Conservation (phyloP, 192 early-diverging fungal genomes). For the Entomortierella parvispora region DNA sequence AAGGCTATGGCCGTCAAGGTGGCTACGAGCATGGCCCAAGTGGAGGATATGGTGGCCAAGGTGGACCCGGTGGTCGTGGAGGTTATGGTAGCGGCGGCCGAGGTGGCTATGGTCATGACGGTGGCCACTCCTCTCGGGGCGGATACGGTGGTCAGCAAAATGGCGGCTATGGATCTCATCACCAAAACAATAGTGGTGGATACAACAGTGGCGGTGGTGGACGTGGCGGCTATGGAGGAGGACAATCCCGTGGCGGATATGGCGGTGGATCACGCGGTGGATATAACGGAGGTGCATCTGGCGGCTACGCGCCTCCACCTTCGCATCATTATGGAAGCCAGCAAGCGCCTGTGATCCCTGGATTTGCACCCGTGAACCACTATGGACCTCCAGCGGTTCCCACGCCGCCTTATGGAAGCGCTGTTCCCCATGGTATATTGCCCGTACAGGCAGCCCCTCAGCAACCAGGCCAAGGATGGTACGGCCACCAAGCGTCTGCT, state of each 20-base stretch:
- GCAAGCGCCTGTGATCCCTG: constrained; percentile 16
- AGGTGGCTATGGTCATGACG: constrained; percentile 8
- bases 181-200: constrained; percentile 9
- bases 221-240: constrained; percentile 11
- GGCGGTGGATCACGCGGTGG: constrained; percentile 14
- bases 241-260: constrained; percentile 37
- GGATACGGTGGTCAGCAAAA: constrained; percentile 20
- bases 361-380: constrained; percentile 42
- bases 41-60: constrained; percentile 4
- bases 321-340: constrained; percentile 13
- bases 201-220: constrained; percentile 14
- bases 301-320: constrained; percentile 7
- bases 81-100: constrained; percentile 9
- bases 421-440: constrained; percentile 35
- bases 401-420: constrained; percentile 21
- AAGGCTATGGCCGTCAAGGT: constrained; percentile 20
- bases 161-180: constrained; percentile 22
- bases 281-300: constrained; percentile 1
- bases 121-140: constrained; percentile 4
- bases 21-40: constrained; percentile 18
- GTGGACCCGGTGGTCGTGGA: constrained; percentile 14
- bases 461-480: constrained; percentile 27
- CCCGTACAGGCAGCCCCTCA: constrained; percentile 21
- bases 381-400: constrained; percentile 28
- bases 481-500: constrained; percentile 15